phyloP scores from a whole-genome alignment of 805 yeast genomes.

The Metschnikowia hibisci region DNA sequence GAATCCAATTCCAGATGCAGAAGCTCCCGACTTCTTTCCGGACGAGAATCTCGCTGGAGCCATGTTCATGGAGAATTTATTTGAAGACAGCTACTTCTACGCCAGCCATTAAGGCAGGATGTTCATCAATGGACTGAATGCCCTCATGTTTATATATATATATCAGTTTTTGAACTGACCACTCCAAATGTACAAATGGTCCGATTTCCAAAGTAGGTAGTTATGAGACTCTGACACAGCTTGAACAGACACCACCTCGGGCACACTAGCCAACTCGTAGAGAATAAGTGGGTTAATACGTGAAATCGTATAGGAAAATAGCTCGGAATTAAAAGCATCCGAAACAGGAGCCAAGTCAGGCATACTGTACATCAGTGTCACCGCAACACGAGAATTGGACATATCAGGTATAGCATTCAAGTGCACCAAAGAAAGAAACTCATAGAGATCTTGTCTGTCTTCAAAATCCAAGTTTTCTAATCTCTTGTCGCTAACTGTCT shows the following conservation, averaged over 20 bases:
- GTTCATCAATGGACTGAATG: neutral
- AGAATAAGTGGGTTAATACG: conserved; percentile 7
- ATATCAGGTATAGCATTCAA: conserved; percentile 13
- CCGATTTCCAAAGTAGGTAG: neutral
- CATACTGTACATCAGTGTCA: conserved; percentile 10
- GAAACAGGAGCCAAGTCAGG: conserved; percentile 2
- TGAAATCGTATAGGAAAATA: conserved; percentile 1
- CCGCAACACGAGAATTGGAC: conserved; percentile 9
- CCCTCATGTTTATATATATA: neutral
- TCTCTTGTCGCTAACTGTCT: too few relatives aligned
- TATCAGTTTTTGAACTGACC: neutral
- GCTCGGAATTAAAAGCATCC: neutral
- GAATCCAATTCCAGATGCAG: neutral
- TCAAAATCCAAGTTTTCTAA: neutral
- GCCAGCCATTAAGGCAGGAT: neutral
- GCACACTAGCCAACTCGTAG: conserved; percentile 2
- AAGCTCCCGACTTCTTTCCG: conserved; percentile 2
- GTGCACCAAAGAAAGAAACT: conserved; percentile 15
- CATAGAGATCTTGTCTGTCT: conserved; percentile 10
- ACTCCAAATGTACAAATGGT: conserved; percentile 3
- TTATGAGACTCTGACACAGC: conserved; percentile 5
- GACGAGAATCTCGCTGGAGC: conserved; percentile 8
- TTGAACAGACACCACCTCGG: conserved; percentile 8
- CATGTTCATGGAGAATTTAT: conserved; percentile 11
- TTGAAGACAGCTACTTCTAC: conserved; percentile 5